Base-by-base conservation (phyloP, 225 moss, liverwort and hornwort genomes). In the Sphagnum tenellum region DNA sequence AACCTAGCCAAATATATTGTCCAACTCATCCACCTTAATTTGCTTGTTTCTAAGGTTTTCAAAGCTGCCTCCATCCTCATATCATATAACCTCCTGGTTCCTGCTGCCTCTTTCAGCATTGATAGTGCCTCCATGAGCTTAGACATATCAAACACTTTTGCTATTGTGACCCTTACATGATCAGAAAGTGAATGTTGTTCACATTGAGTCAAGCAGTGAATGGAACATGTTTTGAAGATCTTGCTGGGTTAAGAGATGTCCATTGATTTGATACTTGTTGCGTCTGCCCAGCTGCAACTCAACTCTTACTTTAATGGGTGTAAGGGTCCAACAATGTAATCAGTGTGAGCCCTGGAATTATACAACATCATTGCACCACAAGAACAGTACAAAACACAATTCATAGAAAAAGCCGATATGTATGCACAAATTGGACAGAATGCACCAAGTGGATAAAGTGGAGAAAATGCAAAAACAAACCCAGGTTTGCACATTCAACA, bases 101-200 rank as follows among this genome's bases (percentile, higher is more conserved):
- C 96, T 64, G 96, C 92, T 55, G 96, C 90, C 81, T 98, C 96
- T 69, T 98, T 92, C 76, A 98, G 70, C 92, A 98, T 98, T 5
- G 96, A 90, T 14, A 98, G 79, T 60, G 92, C 90, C 73, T 98
- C 92, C 50, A 88, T 90, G 47, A 92, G 96, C 74, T 98, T 98
- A n/a, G n/a, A n/a, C 96, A 98, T 98, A 61, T 92, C 90, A 44
- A 98, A 75, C 47, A 98, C 96, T 72, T 98, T 98, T 9, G 96
- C 90, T 64, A 98, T 92, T 57, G 92, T 90, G 57, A n/a, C n/a
- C 96, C 96, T 89, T 98, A 92, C 96, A 92, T 98, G 54, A 92
- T 98, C 60, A 98, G 74, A 64, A 98, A 98, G 74, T 98, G 96
- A 44, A 92, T 92, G 45, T 92, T 98, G 66, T 98, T 92, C 75